A percentile compares a stretch with the other conserved stretches of the same genome.
phyloP scores from a whole-genome alignment of 352 stramenopile species.

The Lagenidium giganteum region DNA sequence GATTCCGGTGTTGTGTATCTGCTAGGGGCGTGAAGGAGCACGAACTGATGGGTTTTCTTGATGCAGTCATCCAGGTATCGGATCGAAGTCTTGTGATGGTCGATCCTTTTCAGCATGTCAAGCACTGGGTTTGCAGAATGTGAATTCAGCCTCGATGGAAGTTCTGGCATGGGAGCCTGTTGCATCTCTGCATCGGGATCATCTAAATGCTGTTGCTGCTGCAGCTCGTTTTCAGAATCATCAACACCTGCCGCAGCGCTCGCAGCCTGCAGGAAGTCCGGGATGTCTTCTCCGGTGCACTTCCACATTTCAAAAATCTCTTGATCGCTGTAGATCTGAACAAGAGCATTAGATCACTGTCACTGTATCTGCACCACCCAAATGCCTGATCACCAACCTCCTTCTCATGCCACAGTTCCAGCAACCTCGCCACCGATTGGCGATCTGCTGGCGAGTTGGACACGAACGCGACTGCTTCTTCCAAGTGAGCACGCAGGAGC shows the following conservation, averaged over 20 bases:
- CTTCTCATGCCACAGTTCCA: conserved; percentile 80
- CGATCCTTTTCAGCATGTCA: conserved; percentile 76
- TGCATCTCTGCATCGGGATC: conserved; percentile 26
- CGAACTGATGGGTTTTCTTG: conserved; percentile 44
- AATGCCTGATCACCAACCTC: conserved; percentile 17
- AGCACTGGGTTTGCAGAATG: conserved; percentile 72
- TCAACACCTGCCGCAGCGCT: conserved; percentile 1
- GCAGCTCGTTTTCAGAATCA: conserved; percentile 1
- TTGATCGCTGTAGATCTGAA: conserved; percentile 37
- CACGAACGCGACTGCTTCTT: conserved; percentile 75
- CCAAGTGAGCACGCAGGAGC: conserved; percentile 35
- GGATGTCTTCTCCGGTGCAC: conserved; percentile 70
- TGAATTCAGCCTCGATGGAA: conserved; percentile 75
- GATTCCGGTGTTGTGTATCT: conserved; percentile 50
- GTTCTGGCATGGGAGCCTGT: conserved; percentile 28
- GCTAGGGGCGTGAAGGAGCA: conserved; percentile 38
- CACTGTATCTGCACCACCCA: background rate
- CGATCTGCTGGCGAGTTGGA: conserved; percentile 82
- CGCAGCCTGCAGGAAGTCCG: conserved; percentile 28
- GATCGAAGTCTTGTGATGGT: conserved; percentile 65
- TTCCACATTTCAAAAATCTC: conserved; percentile 75
- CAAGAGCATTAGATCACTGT: conserved; percentile 1
- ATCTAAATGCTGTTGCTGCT: conserved; percentile 7
- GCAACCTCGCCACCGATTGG: conserved; percentile 61
- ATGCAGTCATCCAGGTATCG: conserved; percentile 59